These are phyloP conservation scores for Paracamarosporium sp. DNA, from an alignment of 2,329 filamentous ascomycete genomes.

Conservation along the genomic window DNA sequence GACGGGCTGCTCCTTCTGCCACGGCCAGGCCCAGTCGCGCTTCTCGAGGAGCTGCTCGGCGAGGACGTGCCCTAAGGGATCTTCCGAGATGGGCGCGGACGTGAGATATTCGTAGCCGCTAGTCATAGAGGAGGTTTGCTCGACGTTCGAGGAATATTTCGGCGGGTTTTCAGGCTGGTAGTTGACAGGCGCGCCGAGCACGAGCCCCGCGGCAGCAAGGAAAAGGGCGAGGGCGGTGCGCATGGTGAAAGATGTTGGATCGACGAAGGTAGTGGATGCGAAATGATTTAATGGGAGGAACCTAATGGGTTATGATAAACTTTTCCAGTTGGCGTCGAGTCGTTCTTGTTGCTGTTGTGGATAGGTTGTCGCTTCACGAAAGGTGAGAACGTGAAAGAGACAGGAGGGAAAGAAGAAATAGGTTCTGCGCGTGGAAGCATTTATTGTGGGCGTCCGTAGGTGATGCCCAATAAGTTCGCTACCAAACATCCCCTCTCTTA, in stretches of 20 bases:
- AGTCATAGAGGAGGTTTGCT: no score
- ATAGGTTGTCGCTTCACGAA: no score
- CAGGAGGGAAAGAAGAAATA: not conserved
- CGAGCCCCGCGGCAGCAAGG: not conserved
- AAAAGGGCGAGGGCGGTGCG: not conserved
- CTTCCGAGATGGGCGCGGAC: no score
- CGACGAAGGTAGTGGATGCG: no score
- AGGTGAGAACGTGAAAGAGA: no score
- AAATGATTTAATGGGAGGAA: no score
- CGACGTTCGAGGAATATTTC: not conserved
- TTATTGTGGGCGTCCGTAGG: not conserved
- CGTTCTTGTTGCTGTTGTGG: no score
- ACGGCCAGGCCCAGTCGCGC: not conserved
- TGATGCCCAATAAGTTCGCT: not conserved
- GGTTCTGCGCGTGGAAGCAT: not conserved
- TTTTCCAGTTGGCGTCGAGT: no score
- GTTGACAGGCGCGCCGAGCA: not conserved
- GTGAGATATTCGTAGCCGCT: no score
- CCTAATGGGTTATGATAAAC: no score
- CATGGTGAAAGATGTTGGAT: not conserved
- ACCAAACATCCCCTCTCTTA: not conserved
- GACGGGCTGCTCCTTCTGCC: not conserved
- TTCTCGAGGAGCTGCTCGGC: not conserved
- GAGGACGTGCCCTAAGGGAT: no score
- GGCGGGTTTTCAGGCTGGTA: no score